A percentile compares a stretch with the other conserved stretches of the same genome.
These are phyloP conservation scores for Letharia lupina DNA, from an alignment of 495 filamentous ascomycete species.

Conservation along the genomic window DNA sequence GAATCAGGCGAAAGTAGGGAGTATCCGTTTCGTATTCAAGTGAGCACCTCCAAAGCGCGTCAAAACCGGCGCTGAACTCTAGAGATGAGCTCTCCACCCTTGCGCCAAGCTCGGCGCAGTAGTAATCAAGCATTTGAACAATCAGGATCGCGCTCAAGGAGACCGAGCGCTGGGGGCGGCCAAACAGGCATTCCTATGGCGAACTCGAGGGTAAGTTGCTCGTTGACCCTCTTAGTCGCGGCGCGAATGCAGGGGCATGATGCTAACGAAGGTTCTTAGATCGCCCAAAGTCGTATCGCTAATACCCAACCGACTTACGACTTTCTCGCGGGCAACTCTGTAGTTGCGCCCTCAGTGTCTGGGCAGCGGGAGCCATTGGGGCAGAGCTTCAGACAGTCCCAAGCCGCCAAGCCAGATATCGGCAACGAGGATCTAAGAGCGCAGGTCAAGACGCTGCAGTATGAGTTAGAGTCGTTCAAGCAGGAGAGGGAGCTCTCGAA, in stretches of 20 bases:
- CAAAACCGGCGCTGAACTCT: background rate
- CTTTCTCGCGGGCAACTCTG: conserved; percentile 47
- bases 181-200: conserved; percentile 24
- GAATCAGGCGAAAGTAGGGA: too few species aligned
- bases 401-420: conserved; percentile 25
- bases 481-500: conserved; percentile 75
- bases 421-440: conserved; percentile 59
- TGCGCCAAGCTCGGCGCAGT: conserved; percentile 22
- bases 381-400: conserved; percentile 34
- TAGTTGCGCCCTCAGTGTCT: conserved; percentile 22
- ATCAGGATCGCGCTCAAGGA: conserved; percentile 7
- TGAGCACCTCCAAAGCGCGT: conserved; percentile 1
- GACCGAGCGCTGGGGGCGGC: conserved; percentile 14
- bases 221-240: background rate
- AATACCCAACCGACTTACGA: conserved; percentile 54
- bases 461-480: conserved; percentile 65
- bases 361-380: conserved; percentile 25
- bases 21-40: too few species aligned
- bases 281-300: conserved; percentile 25
- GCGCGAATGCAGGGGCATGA: background rate
- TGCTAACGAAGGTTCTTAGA: conserved; percentile 12
- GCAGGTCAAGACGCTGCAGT: conserved; percentile 58
- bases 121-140: conserved; percentile 13
- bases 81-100: conserved; percentile 26
- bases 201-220: conserved; percentile 25